Conservation (phyloP, 2,329 filamentous ascomycete genomes). For the Aspergillus sp. region DNA sequence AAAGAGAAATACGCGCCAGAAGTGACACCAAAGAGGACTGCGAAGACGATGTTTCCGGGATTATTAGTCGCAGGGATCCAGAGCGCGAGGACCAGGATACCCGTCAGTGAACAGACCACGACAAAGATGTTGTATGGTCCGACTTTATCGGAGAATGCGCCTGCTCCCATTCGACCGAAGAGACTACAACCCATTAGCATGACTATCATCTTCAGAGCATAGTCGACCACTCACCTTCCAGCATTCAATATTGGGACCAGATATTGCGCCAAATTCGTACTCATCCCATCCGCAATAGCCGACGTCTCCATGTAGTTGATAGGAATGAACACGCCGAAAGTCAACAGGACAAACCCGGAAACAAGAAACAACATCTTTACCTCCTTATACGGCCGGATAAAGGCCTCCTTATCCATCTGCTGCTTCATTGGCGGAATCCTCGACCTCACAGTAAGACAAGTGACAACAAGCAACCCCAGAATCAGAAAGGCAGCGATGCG, state of each 20-base stretch:
- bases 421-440: neutral
- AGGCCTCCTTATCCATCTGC: neutral
- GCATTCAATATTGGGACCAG: conserved; percentile 8
- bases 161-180: conserved; percentile 6
- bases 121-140: conserved; percentile 10
- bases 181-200: neutral
- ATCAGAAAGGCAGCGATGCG: conserved; percentile 59
- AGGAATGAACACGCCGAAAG: conserved; percentile 17
- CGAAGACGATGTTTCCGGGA: conserved; percentile 3
- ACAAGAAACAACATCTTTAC: neutral
- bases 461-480: conserved; percentile 51
- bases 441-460: neutral
- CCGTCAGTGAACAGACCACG: neutral
- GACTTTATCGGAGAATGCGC: conserved; percentile 3
- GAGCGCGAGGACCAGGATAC: conserved; percentile 8
- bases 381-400: conserved; percentile 2
- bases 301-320: conserved; percentile 12
- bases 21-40: conserved; percentile 5
- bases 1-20: conserved; percentile 10
- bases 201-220: no score
- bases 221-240: neutral
- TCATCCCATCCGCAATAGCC: conserved; percentile 6
- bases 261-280: neutral
- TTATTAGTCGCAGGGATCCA: conserved; percentile 7
- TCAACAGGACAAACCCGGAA: neutral